A percentile compares a stretch with the other conserved stretches of the same genome.
Evolutionary conservation across 371 early-diverging fungal species (phyloP).

Genomic region (Blakeslea trispora): DNA sequence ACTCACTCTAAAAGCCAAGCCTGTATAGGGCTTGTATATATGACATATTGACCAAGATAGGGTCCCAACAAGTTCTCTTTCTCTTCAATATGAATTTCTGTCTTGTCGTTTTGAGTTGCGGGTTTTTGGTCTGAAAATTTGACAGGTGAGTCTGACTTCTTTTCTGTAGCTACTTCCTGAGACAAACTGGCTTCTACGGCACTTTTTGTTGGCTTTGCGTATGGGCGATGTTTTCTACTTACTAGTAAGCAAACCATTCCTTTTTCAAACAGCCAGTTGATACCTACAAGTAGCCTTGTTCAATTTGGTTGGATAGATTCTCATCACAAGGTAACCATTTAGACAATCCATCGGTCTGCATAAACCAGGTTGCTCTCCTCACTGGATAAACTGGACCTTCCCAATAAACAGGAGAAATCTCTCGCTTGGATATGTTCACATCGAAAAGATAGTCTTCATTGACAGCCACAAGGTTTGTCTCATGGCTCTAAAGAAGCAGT

Average conservation of each 20-base stretch:
- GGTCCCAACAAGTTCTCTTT: constrained; percentile 74
- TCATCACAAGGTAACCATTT: constrained; percentile 77
- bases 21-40: constrained; percentile 61
- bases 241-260: not conserved
- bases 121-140: not conserved
- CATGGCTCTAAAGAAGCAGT: not conserved
- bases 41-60: constrained; percentile 72
- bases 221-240: constrained; percentile 37
- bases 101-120: constrained; percentile 1
- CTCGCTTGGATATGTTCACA: constrained; percentile 70
- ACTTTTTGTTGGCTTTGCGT: constrained; percentile 9
- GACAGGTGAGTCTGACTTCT: not conserved
- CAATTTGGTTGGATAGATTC: constrained; percentile 34
- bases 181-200: not conserved
- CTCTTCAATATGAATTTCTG: constrained; percentile 41
- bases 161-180: not conserved
- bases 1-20: constrained; percentile 70
- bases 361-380: constrained; percentile 84
- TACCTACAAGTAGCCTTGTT: constrained; percentile 75
- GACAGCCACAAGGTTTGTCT: constrained; percentile 38
- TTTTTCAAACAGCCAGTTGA: not conserved
- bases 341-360: constrained; percentile 53
- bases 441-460: constrained; percentile 82
- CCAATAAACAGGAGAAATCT: constrained; percentile 84
- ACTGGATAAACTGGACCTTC: constrained; percentile 79